Percentiles rank a stretch among this genome's conserved stretches.
Evolutionary conservation across 78 protist genomes (phyloP).

Genomic region (Dictyostelium firmibasis): DNA sequence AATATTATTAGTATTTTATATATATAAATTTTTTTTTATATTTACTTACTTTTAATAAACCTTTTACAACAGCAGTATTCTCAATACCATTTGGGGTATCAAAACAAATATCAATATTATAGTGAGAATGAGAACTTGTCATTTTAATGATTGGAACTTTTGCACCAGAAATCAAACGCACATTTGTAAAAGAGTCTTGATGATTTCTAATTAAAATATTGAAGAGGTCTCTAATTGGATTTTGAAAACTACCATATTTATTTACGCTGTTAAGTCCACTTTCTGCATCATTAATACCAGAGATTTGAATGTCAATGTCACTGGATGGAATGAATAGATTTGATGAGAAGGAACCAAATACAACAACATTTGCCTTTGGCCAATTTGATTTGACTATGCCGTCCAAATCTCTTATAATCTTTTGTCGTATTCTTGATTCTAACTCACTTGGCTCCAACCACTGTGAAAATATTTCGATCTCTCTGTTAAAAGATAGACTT

Average conservation of each 20-base stretch:
- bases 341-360: constrained; percentile 70
- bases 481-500: neutral
- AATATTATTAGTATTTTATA: neutral
- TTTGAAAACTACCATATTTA: neutral
- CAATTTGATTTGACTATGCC: constrained; percentile 19
- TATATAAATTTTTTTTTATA: constrained; percentile 8
- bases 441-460: constrained; percentile 50
- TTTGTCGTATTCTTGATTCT: constrained; percentile 42
- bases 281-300: constrained; percentile 24
- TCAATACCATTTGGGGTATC: constrained; percentile 74
- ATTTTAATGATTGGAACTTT: constrained; percentile 84
- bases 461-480: constrained; percentile 35
- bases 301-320: constrained; percentile 65
- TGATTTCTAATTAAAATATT: neutral
- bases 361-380: constrained; percentile 59
- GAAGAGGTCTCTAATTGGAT: constrained; percentile 52
- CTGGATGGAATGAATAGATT: constrained; percentile 49
- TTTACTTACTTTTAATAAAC: constrained; percentile 18
- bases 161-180: constrained; percentile 79
- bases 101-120: constrained; percentile 81
- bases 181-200: constrained; percentile 18
- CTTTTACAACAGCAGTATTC: constrained; percentile 50
- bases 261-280: neutral
- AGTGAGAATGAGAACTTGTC: neutral
- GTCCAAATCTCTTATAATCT: constrained; percentile 30